phyloP scores from a whole-genome alignment of 1,284 basidiomycete genomes.

The Inonotus hispidus region DNA sequence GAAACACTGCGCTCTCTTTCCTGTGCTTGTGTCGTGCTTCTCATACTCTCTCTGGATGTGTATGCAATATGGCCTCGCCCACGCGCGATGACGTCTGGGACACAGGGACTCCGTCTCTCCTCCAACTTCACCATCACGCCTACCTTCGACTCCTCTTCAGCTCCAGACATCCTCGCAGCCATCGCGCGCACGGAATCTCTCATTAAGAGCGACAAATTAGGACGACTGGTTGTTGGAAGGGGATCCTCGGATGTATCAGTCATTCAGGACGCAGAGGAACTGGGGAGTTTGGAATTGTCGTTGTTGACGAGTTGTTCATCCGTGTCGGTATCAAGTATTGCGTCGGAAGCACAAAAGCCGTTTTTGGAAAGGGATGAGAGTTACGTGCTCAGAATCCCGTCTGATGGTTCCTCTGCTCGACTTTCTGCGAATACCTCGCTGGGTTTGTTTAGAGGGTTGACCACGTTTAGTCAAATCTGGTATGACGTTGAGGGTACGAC shows the following conservation, averaged over 20 bases:
- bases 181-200: constrained; percentile 35
- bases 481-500: constrained; percentile 45
- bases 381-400: constrained; percentile 61
- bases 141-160: not conserved
- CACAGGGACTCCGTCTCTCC: constrained; percentile 1
- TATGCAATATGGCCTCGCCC: constrained; percentile 14
- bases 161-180: constrained; percentile 36
- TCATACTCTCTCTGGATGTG: constrained; percentile 29
- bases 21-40: not conserved
- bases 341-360: constrained; percentile 48
- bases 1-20: no score
- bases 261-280: not conserved
- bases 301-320: not conserved
- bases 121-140: constrained; percentile 7
- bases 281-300: not conserved
- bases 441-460: constrained; percentile 75
- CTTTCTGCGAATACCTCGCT: constrained; percentile 69
- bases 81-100: constrained; percentile 1
- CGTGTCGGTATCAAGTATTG: constrained; percentile 35
- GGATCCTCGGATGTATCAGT: constrained; percentile 26
- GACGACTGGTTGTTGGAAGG: constrained; percentile 45
- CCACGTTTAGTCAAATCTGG: constrained; percentile 79
- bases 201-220: constrained; percentile 42
- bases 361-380: constrained; percentile 56
- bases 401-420: constrained; percentile 51